Evolutionary conservation across 176 grass and related monocot species (phyloP).

Genomic region (Cenchrus americanus): DNA sequence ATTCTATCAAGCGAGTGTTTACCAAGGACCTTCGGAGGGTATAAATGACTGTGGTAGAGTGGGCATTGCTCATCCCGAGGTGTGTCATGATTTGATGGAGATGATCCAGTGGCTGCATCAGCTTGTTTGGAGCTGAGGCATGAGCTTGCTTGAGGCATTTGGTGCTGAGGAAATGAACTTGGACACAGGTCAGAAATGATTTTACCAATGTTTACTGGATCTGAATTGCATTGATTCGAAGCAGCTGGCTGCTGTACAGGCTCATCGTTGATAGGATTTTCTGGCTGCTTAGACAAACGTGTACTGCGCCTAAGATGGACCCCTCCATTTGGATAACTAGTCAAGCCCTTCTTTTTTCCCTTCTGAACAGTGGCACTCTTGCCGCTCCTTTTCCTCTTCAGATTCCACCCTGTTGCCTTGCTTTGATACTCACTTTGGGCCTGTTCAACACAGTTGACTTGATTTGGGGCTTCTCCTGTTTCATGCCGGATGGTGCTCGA

Average conservation of each 20-base stretch:
- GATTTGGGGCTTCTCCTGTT: neutral
- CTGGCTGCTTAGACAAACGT: constrained; percentile 29
- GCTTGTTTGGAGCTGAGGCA: neutral
- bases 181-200: constrained; percentile 43
- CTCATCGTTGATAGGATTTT: constrained; percentile 31
- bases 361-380: constrained; percentile 18
- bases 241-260: constrained; percentile 35
- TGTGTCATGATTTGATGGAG: constrained; percentile 9
- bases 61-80: constrained; percentile 3
- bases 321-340: constrained; percentile 30
- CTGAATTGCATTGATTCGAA: constrained; percentile 21
- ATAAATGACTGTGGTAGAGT: too few relatives aligned
- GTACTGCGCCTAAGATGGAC: constrained; percentile 40
- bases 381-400: constrained; percentile 31
- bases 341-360: constrained; percentile 22
- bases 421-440: constrained; percentile 31
- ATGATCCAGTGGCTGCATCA: constrained; percentile 7
- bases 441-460: neutral
- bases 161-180: constrained; percentile 3
- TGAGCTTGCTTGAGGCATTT: constrained; percentile 37
- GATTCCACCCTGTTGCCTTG: constrained; percentile 34
- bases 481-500: constrained; percentile 19
- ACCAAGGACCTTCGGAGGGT: too few relatives aligned
- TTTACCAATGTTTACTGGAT: constrained; percentile 35
- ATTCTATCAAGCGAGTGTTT: too few relatives aligned